phyloP scores from a whole-genome alignment of 306 rosid species.

The Begonia masoniana region DNA sequence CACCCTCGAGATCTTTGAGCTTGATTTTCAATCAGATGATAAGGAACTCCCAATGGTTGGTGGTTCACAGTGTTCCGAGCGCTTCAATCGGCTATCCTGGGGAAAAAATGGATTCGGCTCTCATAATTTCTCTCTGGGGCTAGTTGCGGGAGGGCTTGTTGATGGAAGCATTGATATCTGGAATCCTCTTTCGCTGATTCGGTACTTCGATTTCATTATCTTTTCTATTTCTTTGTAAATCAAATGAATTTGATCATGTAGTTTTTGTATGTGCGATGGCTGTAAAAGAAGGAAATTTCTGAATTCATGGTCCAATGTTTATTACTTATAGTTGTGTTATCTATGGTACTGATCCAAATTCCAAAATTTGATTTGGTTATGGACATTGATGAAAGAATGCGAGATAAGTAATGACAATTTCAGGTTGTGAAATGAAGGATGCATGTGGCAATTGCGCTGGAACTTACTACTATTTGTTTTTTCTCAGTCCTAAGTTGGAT shows the following conservation, averaged over 20 bases:
- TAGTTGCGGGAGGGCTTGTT: constrained; percentile 81
- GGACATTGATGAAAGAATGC: too few species aligned
- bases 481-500: constrained; percentile 47
- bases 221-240: too few species aligned
- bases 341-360: too few species aligned
- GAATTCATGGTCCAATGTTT: too few species aligned
- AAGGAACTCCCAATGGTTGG: constrained; percentile 66
- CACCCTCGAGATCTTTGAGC: constrained; percentile 77
- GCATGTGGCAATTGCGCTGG: not conserved
- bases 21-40: constrained; percentile 94
- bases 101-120: constrained; percentile 37
- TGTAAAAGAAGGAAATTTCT: too few species aligned
- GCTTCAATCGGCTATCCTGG: constrained; percentile 86
- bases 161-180: constrained; percentile 89
- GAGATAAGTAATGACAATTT: too few species aligned
- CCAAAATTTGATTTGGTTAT: too few species aligned
- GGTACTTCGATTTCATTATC: constrained; percentile 33
- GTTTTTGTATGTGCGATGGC: too few species aligned
- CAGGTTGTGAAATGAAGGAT: too few species aligned
- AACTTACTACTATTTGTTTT: constrained; percentile 5
- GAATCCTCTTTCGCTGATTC: constrained; percentile 81
- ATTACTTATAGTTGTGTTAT: too few species aligned
- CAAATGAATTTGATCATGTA: too few species aligned
- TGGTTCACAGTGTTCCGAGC: constrained; percentile 72
- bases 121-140: constrained; percentile 55